These are phyloP conservation scores for Saccharomycopsis sp. DNA, from an alignment of 805 yeast species.

Conservation along the genomic window DNA sequence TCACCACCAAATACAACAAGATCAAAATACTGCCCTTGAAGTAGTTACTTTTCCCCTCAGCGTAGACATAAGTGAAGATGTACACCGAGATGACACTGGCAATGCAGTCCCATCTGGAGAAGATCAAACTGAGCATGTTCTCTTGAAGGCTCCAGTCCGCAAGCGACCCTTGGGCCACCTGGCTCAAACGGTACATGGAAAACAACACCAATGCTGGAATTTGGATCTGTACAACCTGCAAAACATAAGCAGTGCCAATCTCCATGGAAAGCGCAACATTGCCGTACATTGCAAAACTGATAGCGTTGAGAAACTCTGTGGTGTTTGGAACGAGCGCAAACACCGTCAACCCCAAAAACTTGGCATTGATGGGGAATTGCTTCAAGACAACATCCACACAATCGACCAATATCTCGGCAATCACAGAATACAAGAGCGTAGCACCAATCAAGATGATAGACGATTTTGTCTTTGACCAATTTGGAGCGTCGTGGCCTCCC, in stretches of 20 bases:
- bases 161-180: conserved; percentile 28
- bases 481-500: conserved; percentile 95
- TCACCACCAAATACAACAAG: conserved; percentile 63
- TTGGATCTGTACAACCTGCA: conserved; percentile 90
- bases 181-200: conserved; percentile 45
- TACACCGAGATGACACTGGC: conserved; percentile 81
- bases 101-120: conserved; percentile 92
- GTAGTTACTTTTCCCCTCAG: conserved; percentile 94
- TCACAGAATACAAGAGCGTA: conserved; percentile 79
- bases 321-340: conserved; percentile 96
- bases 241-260: conserved; percentile 94
- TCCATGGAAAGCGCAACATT: conserved; percentile 96
- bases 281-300: conserved; percentile 92
- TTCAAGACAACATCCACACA: conserved; percentile 82
- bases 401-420: conserved; percentile 90
- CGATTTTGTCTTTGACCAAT: conserved; percentile 86
- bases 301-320: conserved; percentile 93
- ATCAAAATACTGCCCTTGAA: conserved; percentile 89
- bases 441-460: conserved; percentile 75
- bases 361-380: conserved; percentile 76
- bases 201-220: conserved; percentile 83
- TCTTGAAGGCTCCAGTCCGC: conserved; percentile 21
- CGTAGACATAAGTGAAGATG: conserved; percentile 85
- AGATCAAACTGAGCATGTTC: conserved; percentile 65
- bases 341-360: conserved; percentile 84